Evolutionary conservation across 106 monocot species (phyloP), one percentile per base, ranked within the genome.

Genomic region (Dioscorea zingiberensis): DNA sequence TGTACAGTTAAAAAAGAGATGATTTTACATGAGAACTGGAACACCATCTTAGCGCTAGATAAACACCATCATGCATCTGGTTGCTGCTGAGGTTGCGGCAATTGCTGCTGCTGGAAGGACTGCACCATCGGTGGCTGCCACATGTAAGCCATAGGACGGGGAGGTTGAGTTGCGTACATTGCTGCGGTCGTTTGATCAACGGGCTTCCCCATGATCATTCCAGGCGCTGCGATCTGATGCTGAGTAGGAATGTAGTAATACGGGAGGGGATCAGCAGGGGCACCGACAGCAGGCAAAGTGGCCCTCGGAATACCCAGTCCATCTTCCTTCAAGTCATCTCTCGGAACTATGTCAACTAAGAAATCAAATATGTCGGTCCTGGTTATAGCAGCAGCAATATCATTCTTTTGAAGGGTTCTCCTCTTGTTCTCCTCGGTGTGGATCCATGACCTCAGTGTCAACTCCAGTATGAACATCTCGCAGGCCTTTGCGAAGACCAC

Each of bases 301-400:
- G 69, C 70, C 23, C 75, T 70, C 0, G 66, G 25, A 46, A 79
- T 70, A 65, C 81, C 81, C 15, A 87, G 60, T 8, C 83, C 77
- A 30, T 83, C 90, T 27, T 86, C 90, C 66, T 83, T 90, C 58
- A 91, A 27, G 55, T 80, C 77, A 57, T 90, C 90, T 27, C 83
- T 80, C 2, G 81, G 86, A 14, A 90, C 83, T 22, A 90, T 86
- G 72, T 90, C 90, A 13, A 90, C 85, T 22, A 90, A 59, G 69
- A 90, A 90, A 30, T 90, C 89, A 54, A 90, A 90, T 49, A 85
- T 85, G 65, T 90, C 89, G 13, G 85, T 90, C 28, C 79, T 69
- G 7, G 74, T 79, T 47, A 90, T 77, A 11, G 85, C 89, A 15
- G 90, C 80, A 15, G 80, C 80, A 14, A 90, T 80, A 25, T 90